phyloP scores from a whole-genome alignment of 2,329 filamentous ascomycete genomes.

The Didymella pinodella region DNA sequence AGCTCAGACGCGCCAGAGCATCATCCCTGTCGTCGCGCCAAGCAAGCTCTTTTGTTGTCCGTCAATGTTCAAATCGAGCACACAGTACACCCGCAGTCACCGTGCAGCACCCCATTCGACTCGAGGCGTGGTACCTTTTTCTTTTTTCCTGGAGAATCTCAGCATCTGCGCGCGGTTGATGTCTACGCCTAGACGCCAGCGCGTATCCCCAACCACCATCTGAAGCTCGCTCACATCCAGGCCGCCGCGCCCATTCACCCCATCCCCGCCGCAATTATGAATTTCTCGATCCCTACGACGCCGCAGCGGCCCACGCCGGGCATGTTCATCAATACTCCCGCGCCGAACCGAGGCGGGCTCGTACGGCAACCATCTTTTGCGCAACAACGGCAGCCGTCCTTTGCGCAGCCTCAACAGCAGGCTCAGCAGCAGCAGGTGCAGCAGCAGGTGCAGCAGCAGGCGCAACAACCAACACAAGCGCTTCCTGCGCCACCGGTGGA shows the following conservation, averaged over 20 bases:
- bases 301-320: constrained; percentile 77
- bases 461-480: constrained; percentile 33
- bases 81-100: constrained; percentile 40
- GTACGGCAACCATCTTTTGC: constrained; percentile 36
- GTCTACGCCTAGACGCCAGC: constrained; percentile 38
- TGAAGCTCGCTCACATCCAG: constrained; percentile 35
- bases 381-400: constrained; percentile 32
- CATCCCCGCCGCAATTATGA: constrained; percentile 32
- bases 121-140: constrained; percentile 27
- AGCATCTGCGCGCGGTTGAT: constrained; percentile 37
- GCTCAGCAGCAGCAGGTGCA: constrained; percentile 22
- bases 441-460: constrained; percentile 32
- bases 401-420: constrained; percentile 37
- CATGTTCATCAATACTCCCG: constrained; percentile 78
- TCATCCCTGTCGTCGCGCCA: constrained; percentile 32
- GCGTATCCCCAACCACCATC: constrained; percentile 40
- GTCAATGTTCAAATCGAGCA: constrained; percentile 32
- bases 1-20: constrained; percentile 23
- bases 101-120: constrained; percentile 26
- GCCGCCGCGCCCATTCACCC: constrained; percentile 30
- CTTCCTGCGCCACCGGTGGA: constrained; percentile 36
- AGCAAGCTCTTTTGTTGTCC: constrained; percentile 43
- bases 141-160: constrained; percentile 18
- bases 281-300: constrained; percentile 52
- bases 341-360: constrained; percentile 52